Evolutionary conservation across 352 stramenopile species (phyloP).

Genomic region (Phytophthora nicotianae): DNA sequence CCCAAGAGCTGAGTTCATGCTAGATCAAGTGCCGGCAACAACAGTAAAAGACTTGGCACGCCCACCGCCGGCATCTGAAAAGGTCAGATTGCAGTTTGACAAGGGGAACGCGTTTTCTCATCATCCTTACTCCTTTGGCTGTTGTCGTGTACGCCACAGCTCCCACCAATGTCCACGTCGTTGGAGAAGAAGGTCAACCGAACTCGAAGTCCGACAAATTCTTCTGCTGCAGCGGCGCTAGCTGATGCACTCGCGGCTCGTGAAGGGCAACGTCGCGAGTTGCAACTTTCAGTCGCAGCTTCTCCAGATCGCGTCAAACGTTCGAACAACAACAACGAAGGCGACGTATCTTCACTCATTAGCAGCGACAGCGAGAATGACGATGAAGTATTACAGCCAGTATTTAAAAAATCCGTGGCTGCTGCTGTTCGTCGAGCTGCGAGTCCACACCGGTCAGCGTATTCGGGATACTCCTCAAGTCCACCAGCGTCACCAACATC

Average conservation of each 20-base stretch:
- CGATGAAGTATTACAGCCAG: slow-evolving; percentile 64
- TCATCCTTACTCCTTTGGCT: background rate
- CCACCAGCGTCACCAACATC: slow-evolving; percentile 53
- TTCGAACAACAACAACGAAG: slow-evolving; percentile 44
- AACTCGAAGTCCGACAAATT: slow-evolving; percentile 27
- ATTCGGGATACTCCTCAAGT: slow-evolving; percentile 45
- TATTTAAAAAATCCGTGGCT: slow-evolving; percentile 54
- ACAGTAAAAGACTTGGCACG: slow-evolving; percentile 47
- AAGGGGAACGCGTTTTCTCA: background rate
- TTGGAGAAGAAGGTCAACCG: slow-evolving; percentile 33
- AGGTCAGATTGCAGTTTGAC: slow-evolving; percentile 14
- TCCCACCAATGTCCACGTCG: slow-evolving; percentile 16
- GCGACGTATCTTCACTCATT: slow-evolving; percentile 77
- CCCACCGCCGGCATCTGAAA: slow-evolving; percentile 37
- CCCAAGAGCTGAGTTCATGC: slow-evolving; percentile 1
- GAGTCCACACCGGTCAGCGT: slow-evolving; percentile 23
- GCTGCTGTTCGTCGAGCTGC: slow-evolving; percentile 12
- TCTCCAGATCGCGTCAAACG: slow-evolving; percentile 9
- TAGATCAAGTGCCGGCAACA: slow-evolving; percentile 12
- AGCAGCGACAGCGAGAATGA: slow-evolving; percentile 82
- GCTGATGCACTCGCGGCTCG: slow-evolving; percentile 28
- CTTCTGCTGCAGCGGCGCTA: slow-evolving; percentile 24
- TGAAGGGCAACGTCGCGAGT: slow-evolving; percentile 18
- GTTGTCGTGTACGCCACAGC: slow-evolving; percentile 5
- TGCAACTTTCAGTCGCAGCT: slow-evolving; percentile 12